Percentiles rank a stretch among this genome's conserved stretches.
These are phyloP conservation scores for Ustilago trichophora DNA, from an alignment of 1,284 basidiomycete species.

Conservation along the genomic window DNA sequence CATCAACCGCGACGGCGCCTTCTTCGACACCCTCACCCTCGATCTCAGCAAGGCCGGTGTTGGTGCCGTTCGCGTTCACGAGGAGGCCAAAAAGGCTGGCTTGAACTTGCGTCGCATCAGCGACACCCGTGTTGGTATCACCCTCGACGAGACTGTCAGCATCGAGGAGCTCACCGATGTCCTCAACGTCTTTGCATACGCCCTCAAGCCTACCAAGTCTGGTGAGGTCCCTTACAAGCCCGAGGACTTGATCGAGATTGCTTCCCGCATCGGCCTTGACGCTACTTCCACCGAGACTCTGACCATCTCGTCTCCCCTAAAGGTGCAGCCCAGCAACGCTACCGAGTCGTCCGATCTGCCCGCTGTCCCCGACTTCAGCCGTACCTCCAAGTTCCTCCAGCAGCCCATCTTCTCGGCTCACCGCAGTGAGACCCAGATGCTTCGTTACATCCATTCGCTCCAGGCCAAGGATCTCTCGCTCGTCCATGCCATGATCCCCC, in stretches of 20 bases:
- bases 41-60: slow-evolving; percentile 75
- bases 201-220: slow-evolving; percentile 66
- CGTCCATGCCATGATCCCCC: slow-evolving; percentile 94
- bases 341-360: slow-evolving; percentile 37
- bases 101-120: slow-evolving; percentile 89
- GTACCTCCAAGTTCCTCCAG: slow-evolving; percentile 80
- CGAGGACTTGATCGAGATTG: slow-evolving; percentile 50
- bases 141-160: slow-evolving; percentile 89
- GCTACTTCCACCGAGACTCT: slow-evolving; percentile 49
- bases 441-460: slow-evolving; percentile 87
- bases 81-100: slow-evolving; percentile 74
- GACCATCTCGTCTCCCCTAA: slow-evolving; percentile 36
- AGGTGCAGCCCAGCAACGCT: slow-evolving; percentile 29
- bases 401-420: slow-evolving; percentile 89
- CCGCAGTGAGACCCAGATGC: slow-evolving; percentile 97
- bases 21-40: slow-evolving; percentile 95
- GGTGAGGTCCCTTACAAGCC: slow-evolving; percentile 58
- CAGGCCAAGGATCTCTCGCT: slow-evolving; percentile 94
- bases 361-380: slow-evolving; percentile 70
- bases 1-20: slow-evolving; percentile 71
- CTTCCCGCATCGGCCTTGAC: slow-evolving; percentile 49
- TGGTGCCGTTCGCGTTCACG: slow-evolving; percentile 76
- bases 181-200: slow-evolving; percentile 80
- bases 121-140: slow-evolving; percentile 81
- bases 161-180: slow-evolving; percentile 74